phyloP scores from a whole-genome alignment of 208 protist genomes.

The Phytomonas sp. region DNA sequence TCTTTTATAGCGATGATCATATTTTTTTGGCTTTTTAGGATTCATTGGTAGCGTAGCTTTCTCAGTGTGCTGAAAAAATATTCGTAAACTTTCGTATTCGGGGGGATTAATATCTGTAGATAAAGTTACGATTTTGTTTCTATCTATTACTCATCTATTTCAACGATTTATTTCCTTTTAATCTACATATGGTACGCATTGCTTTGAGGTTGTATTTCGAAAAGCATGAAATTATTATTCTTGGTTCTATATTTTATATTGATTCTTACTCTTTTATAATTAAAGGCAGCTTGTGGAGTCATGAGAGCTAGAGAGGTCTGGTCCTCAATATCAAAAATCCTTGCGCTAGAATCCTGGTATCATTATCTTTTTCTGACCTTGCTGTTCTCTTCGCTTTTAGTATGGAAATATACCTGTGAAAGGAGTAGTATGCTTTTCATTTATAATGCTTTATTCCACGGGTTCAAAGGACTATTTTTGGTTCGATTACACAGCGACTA shows the following conservation, averaged over 20 bases:
- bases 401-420: not conserved
- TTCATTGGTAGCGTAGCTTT: not conserved
- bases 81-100: not conserved
- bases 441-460: not conserved
- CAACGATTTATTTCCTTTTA: not conserved
- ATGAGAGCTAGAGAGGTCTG: not conserved
- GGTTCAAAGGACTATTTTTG: not conserved
- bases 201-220: not conserved
- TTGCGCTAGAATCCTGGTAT: not conserved
- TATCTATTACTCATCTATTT: not conserved
- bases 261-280: not conserved
- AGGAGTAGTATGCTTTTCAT: not conserved
- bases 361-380: not conserved
- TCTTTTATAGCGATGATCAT: not conserved
- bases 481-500: not conserved
- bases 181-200: not conserved
- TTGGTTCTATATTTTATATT: not conserved
- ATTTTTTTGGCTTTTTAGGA: constrained; percentile 4
- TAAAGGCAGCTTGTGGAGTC: not conserved
- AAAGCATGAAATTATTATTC: not conserved
- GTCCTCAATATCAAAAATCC: not conserved
- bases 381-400: not conserved
- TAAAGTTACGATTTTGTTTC: not conserved
- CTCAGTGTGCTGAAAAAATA: not conserved
- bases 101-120: not conserved